Conservation (phyloP, 2,329 filamentous ascomycete genomes). For the Colletotrichum lini region DNA sequence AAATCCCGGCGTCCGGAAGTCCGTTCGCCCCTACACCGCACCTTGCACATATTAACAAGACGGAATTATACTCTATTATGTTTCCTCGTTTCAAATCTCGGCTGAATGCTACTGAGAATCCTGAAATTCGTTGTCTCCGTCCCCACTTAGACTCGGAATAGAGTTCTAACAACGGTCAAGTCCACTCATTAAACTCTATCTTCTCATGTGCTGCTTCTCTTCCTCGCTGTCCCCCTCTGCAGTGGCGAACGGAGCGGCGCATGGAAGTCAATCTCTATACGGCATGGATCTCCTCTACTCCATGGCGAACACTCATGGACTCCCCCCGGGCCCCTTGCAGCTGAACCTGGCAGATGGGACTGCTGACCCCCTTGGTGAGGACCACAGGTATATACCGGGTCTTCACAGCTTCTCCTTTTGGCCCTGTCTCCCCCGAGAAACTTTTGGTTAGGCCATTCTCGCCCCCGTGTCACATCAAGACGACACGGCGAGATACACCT, state of each 20-base stretch:
- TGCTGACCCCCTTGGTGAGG: neutral
- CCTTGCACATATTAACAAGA: neutral
- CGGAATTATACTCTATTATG: neutral
- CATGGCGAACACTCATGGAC: neutral
- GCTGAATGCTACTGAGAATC: conserved; percentile 15
- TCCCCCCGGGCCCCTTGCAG: neutral
- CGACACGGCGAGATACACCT: neutral
- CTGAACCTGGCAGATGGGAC: neutral
- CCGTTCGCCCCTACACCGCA: neutral
- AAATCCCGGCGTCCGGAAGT: conserved; percentile 3
- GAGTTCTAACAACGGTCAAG: conserved; percentile 10
- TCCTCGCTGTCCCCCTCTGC: neutral
- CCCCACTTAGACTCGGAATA: neutral
- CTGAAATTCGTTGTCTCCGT: conserved; percentile 8
- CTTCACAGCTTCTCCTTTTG: neutral
- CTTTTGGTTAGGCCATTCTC: neutral
- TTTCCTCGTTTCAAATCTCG: conserved; percentile 26
- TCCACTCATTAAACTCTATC: conserved; percentile 32
- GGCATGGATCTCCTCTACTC: neutral
- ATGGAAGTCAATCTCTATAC: neutral
- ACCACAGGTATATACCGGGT: no score
- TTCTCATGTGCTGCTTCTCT: neutral
- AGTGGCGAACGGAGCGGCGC: neutral
- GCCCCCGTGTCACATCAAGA: neutral
- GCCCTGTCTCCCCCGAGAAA: neutral